These are phyloP conservation scores for Cladosporium cucumerinum DNA, from an alignment of 2,329 filamentous ascomycete genomes.

Conservation along the genomic window DNA sequence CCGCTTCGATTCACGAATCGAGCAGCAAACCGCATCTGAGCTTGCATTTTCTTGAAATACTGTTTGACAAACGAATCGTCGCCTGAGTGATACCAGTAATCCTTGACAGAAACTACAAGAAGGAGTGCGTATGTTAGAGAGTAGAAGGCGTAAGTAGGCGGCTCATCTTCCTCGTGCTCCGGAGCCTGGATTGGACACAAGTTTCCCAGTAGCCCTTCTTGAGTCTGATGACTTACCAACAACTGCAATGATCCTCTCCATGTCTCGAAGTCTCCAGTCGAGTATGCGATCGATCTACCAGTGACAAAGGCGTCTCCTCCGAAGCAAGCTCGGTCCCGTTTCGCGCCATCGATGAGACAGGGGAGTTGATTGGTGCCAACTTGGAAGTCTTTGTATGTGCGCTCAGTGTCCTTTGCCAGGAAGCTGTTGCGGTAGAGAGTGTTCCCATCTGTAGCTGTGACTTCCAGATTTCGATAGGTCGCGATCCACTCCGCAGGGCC, in stretches of 20 bases:
- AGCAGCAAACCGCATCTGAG: not conserved
- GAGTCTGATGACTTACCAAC: constrained; percentile 19
- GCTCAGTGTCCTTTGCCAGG: not conserved
- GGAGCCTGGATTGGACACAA: constrained; percentile 21
- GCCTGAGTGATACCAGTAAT: constrained; percentile 17
- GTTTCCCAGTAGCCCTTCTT: constrained; percentile 19
- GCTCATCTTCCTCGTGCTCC: constrained; percentile 17
- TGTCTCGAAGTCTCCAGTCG: not conserved
- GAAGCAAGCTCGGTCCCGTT: constrained; percentile 20
- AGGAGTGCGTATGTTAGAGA: constrained; percentile 20
- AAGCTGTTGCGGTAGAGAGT: not conserved
- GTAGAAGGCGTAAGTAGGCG: constrained; percentile 22
- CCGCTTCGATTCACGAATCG: not conserved
- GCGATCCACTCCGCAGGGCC: not conserved
- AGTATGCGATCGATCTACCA: not conserved
- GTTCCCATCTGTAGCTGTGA: not conserved
- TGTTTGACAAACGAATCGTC: not conserved
- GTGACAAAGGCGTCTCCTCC: constrained; percentile 19
- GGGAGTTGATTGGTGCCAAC: constrained; percentile 18
- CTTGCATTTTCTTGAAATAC: not conserved
- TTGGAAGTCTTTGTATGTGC: constrained; percentile 17
- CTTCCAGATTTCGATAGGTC: not conserved
- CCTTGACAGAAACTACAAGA: constrained; percentile 18
- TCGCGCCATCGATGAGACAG: constrained; percentile 21
- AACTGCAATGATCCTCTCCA: constrained; percentile 11